Evolutionary conservation across 2,329 filamentous ascomycete species (phyloP).

Genomic region (Alternaria atra): DNA sequence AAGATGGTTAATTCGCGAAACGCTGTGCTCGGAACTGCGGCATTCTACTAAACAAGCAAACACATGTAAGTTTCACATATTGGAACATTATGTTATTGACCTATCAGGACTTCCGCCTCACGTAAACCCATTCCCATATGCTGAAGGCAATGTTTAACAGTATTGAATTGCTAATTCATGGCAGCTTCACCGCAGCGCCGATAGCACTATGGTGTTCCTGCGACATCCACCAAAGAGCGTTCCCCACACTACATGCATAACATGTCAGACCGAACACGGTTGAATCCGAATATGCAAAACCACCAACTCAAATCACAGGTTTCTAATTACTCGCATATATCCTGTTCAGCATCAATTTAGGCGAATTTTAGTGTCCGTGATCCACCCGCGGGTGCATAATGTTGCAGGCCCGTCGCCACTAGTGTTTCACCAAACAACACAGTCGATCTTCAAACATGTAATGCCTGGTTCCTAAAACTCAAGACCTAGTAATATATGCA

Average conservation of each 20-base stretch:
- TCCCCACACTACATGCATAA: background rate
- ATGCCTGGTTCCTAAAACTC: slow-evolving; percentile 14
- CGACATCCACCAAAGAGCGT: background rate
- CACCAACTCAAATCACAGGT: slow-evolving; percentile 13
- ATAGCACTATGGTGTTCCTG: background rate
- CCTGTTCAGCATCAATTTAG: background rate
- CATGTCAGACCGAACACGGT: background rate
- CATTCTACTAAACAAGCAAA: background rate
- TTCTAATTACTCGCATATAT: background rate
- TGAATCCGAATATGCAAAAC: slow-evolving; percentile 2
- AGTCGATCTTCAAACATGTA: slow-evolving; percentile 31
- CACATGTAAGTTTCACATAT: background rate
- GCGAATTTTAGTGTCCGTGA: slow-evolving; percentile 5
- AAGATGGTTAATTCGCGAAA: slow-evolving; percentile 19
- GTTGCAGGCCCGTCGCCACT: slow-evolving; percentile 30
- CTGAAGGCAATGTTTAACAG: background rate
- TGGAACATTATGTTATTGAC: background rate
- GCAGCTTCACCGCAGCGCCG: background rate
- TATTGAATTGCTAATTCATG: no score
- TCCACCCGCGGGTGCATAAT: slow-evolving; percentile 3
- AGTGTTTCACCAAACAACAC: slow-evolving; percentile 37
- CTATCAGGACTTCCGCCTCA: background rate
- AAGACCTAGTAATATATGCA: slow-evolving; percentile 6
- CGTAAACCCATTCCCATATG: background rate
- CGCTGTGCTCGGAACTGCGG: slow-evolving; percentile 6